A percentile compares a stretch with the other conserved stretches of the same genome.
These are phyloP conservation scores for Geotrichum macrosporum DNA, from an alignment of 1,139 yeast species.

Conservation along the genomic window DNA sequence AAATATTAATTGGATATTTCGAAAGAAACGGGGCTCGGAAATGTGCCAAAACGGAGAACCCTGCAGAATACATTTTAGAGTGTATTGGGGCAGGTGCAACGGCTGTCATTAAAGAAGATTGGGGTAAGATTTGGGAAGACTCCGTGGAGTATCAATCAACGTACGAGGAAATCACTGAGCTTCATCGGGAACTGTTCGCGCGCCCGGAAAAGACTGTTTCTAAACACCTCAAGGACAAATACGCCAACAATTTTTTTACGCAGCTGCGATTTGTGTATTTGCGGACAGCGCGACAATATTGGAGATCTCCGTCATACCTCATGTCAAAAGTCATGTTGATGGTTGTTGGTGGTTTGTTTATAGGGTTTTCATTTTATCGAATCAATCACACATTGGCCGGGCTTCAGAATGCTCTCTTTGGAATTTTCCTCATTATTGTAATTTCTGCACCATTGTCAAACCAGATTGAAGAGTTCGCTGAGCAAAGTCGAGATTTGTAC, in stretches of 20 bases:
- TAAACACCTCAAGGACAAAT: conserved; percentile 23
- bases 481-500: conserved; percentile 51
- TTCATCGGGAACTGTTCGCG: conserved; percentile 39
- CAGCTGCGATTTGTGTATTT: conserved; percentile 39
- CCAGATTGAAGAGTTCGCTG: conserved; percentile 56
- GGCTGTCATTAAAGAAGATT: conserved; percentile 56
- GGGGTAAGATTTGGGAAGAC: conserved; percentile 57
- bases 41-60: conserved; percentile 62
- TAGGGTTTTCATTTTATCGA: conserved; percentile 54
- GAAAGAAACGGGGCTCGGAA: conserved; percentile 61
- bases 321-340: conserved; percentile 26
- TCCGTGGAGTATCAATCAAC: conserved; percentile 49
- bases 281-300: conserved; percentile 40
- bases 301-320: conserved; percentile 39
- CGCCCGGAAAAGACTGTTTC: conserved; percentile 32
- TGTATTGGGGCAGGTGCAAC: conserved; percentile 77
- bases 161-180: conserved; percentile 36
- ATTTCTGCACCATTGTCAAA: conserved; percentile 52
- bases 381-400: conserved; percentile 49
- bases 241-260: conserved; percentile 33
- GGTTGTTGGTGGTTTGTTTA: conserved; percentile 45
- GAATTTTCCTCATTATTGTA: conserved; percentile 49
- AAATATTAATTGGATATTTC: conserved; percentile 56
- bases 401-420: conserved; percentile 50
- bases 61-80: conserved; percentile 75